phyloP scores from a whole-genome alignment of 1,139 yeast species.

The Nematodospora anomalae region DNA sequence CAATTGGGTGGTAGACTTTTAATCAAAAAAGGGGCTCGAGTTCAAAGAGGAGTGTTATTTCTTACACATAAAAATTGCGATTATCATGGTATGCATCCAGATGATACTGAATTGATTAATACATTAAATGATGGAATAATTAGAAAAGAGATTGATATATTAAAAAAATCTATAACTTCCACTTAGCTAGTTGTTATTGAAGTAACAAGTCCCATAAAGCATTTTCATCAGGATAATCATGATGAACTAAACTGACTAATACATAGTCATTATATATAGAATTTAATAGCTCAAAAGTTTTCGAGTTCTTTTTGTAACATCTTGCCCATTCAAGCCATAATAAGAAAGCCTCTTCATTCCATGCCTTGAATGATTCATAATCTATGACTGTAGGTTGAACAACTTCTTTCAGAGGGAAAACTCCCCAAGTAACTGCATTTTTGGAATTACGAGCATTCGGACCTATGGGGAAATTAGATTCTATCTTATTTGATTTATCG shows the following conservation, averaged over 20 bases:
- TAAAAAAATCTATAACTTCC: conserved; percentile 11
- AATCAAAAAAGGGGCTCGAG: conserved; percentile 32
- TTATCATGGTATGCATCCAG: conserved; percentile 33
- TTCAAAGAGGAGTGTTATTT: conserved; percentile 37
- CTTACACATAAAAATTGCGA: conserved; percentile 31
- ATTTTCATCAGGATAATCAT: conserved; percentile 71
- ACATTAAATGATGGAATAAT: conserved; percentile 34
- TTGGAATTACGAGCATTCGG: conserved; percentile 32
- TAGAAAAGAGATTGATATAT: conserved; percentile 32
- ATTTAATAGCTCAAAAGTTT: conserved; percentile 60
- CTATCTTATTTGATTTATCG: conserved; percentile 56
- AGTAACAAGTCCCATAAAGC: conserved; percentile 76
- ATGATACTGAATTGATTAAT: conserved; percentile 24
- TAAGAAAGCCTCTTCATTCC: conserved; percentile 92
- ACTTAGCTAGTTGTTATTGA: conserved; percentile 23
- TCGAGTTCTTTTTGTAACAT: conserved; percentile 60
- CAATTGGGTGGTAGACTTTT: conserved; percentile 41
- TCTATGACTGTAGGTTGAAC: conserved; percentile 88
- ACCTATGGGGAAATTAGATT: conserved; percentile 53
- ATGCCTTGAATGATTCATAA: conserved; percentile 82
- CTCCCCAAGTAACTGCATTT: conserved; percentile 96
- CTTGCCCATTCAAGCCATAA: conserved; percentile 93
- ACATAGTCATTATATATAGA: conserved; percentile 61
- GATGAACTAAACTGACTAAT: conserved; percentile 82
- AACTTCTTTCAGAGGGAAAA: conserved; percentile 82